These are phyloP conservation scores for Cordyceps fumosorosea DNA, from an alignment of 2,329 filamentous ascomycete genomes.

Conservation along the genomic window DNA sequence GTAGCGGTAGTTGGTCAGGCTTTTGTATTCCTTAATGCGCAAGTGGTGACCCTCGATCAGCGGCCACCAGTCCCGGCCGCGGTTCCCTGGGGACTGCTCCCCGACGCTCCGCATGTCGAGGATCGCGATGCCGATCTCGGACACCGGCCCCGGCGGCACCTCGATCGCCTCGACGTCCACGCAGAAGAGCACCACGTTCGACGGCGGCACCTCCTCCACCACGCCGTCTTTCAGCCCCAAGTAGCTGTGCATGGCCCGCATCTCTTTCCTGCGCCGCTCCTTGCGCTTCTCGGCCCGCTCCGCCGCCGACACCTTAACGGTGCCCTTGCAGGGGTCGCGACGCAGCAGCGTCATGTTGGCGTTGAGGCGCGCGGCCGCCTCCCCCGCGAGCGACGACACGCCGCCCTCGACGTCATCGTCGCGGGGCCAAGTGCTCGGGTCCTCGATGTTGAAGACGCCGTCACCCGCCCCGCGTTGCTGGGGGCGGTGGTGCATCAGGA, in stretches of 20 bases:
- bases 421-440: slow-evolving; percentile 3
- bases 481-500: slow-evolving; percentile 60
- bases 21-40: slow-evolving; percentile 61
- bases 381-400: neutral
- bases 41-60: slow-evolving; percentile 68
- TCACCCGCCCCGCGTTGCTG: slow-evolving; percentile 21
- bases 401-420: neutral
- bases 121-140: slow-evolving; percentile 78
- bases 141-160: slow-evolving; percentile 56
- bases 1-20: slow-evolving; percentile 60
- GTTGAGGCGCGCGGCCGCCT: neutral
- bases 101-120: slow-evolving; percentile 61
- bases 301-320: neutral
- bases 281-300: slow-evolving; percentile 41
- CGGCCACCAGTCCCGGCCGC: slow-evolving; percentile 59
- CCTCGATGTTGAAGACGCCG: slow-evolving; percentile 24
- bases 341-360: slow-evolving; percentile 8
- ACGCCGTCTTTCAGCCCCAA: slow-evolving; percentile 49
- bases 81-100: slow-evolving; percentile 50
- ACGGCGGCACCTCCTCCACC: neutral
- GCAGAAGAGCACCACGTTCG: slow-evolving; percentile 56
- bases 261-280: slow-evolving; percentile 42
- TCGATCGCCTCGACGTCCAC: slow-evolving; percentile 85
- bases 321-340: neutral
- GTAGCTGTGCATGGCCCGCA: slow-evolving; percentile 62